Evolutionary conservation across 176 grass and related monocot genomes (phyloP), one percentile per base, ranked within the genome.

Genomic region (Hyparrhenia diplandra): DNA sequence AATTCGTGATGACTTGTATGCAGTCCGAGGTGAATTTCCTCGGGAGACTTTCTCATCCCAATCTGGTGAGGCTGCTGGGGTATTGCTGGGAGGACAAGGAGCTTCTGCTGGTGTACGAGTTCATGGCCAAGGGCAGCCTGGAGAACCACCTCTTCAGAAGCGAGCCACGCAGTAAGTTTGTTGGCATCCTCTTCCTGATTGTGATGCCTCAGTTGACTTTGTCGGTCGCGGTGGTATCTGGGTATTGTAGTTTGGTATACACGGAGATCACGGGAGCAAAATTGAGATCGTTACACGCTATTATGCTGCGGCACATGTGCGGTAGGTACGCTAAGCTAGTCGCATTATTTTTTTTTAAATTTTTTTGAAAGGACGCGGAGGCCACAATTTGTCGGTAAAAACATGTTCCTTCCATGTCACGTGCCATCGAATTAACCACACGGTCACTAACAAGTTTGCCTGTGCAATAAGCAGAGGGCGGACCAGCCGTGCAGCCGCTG

Each of bases 141-240:
- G 93, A 95, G 85, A 64, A 90, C 47, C 93, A 92, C 85, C 93
- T 95, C 69, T 88, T 95, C 78, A 81, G 81, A 86, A 95, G 64
- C 27, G 75, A 90, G 70, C 64, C 54, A 73, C 84, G 82, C 47
- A 82, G 87, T 88, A 80, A 84, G 86, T 80, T 28, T 20, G 17
- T 6, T 0, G 17, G 10, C 4, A 0, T 5, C 43, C 4, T 16
- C 27, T 9, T 61, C 47, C 6, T 32, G 0, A 5, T 42, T 18
- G 29, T 24, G 8, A 42, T 3, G 6, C 4, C 14, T 13, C 65
- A 47, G 74, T 69, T 35, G 82, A 55, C 34, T 42, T 47, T 1
- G 11, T 23, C 35, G 11, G 39, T 34, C 14, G 12, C 12, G 11
- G 7, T 27, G 37, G 11, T 55, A 14, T 49, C 46, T 18, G 46